A percentile compares a stretch with the other conserved stretches of the same genome.
Conservation (phyloP, 139 green algal genomes). For the Auxenochlorella pyrenoidosa region DNA sequence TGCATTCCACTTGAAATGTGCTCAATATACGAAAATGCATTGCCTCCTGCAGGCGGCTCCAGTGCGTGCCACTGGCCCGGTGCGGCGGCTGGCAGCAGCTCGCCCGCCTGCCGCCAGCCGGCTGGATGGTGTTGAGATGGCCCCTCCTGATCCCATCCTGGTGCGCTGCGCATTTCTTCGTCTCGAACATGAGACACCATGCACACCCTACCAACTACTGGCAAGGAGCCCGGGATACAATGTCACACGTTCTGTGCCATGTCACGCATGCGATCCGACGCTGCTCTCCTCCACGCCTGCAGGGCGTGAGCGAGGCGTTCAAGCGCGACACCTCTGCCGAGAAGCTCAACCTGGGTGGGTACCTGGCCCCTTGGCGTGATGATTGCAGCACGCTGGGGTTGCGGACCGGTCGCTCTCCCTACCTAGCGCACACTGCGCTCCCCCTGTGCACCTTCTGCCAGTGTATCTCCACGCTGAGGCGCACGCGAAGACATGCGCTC, state of each 20-base stretch:
- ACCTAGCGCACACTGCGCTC: too few relatives aligned
- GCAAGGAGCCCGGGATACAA: background rate
- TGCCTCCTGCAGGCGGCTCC: too few relatives aligned
- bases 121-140: conserved; percentile 55
- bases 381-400: too few relatives aligned
- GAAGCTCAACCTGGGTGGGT: conserved; percentile 96
- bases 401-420: too few relatives aligned
- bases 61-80: background rate
- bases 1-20: too few relatives aligned
- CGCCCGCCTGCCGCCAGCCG: conserved; percentile 12
- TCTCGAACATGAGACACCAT: background rate
- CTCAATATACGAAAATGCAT: too few relatives aligned
- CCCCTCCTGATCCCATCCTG: conserved; percentile 40
- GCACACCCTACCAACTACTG: too few relatives aligned
- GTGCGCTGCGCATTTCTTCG: background rate
- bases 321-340: conserved; percentile 68
- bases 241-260: background rate
- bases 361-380: too few relatives aligned
- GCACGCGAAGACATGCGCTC: too few relatives aligned
- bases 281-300: conserved; percentile 23
- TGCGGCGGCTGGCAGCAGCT: background rate
- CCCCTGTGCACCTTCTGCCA: too few relatives aligned
- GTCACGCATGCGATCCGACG: background rate
- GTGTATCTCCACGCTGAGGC: too few relatives aligned
- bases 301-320: conserved; percentile 96